Evolutionary conservation across 2,329 filamentous ascomycete genomes (phyloP).

Genomic region (Exophiala dermatitidis): DNA sequence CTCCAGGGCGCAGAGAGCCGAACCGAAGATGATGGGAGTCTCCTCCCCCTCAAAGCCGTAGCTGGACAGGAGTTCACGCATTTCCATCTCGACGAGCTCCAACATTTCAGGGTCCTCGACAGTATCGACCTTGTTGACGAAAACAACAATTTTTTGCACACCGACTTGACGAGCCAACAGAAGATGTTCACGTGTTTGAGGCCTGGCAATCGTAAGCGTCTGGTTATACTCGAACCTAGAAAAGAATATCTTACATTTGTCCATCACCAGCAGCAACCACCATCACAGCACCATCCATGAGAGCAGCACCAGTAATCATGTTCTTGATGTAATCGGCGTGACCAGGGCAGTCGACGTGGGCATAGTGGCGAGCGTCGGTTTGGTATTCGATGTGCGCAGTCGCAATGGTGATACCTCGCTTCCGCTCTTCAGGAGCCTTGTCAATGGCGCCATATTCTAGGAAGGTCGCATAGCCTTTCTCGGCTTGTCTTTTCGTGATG

Average conservation of each 20-base stretch:
- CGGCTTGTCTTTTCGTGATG: conserved; percentile 95
- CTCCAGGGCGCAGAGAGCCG: conserved; percentile 89
- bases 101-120: conserved; percentile 98
- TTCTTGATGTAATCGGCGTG: conserved; percentile 99
- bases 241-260: conserved; percentile 62
- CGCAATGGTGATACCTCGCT: conserved; percentile 99
- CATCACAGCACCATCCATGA: conserved; percentile 98
- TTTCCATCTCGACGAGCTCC: conserved; percentile 99
- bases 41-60: conserved; percentile 99
- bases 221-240: neutral
- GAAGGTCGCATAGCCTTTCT: conserved; percentile 89
- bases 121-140: conserved; percentile 99
- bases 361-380: conserved; percentile 91
- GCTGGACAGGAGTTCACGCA: conserved; percentile 86
- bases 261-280: conserved; percentile 97
- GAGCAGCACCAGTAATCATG: conserved; percentile 99
- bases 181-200: conserved; percentile 96
- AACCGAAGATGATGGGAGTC: conserved; percentile 94
- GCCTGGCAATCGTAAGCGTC: conserved; percentile 41
- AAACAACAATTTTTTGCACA: conserved; percentile 96
- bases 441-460: conserved; percentile 97
- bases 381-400: conserved; percentile 98
- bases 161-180: conserved; percentile 96
- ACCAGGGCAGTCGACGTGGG: conserved; percentile 98
- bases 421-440: conserved; percentile 98